phyloP scores from a whole-genome alignment of 306 rosid species.

The Corylus americana region DNA sequence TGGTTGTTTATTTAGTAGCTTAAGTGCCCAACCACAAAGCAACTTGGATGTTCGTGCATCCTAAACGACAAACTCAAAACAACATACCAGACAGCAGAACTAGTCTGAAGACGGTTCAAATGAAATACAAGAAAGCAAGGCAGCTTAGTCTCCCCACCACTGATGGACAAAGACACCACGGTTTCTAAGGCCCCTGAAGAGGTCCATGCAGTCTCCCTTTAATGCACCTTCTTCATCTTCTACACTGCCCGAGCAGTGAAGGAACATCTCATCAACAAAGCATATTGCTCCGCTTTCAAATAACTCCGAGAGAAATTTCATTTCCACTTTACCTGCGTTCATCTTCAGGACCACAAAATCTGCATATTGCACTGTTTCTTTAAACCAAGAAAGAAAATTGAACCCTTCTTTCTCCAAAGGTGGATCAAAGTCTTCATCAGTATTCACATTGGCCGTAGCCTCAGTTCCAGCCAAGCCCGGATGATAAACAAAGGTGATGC shows the following conservation, averaged over 20 bases:
- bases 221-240: conserved; percentile 39
- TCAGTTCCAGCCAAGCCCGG: conserved; percentile 64
- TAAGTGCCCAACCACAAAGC: conserved; percentile 55
- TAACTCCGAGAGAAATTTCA: conserved; percentile 62
- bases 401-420: conserved; percentile 60
- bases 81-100: background rate
- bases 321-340: conserved; percentile 65
- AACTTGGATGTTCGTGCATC: conserved; percentile 31
- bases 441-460: background rate
- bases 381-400: conserved; percentile 80
- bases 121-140: conserved; percentile 18
- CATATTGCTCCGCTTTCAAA: conserved; percentile 75
- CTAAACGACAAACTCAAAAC: conserved; percentile 17
- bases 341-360: conserved; percentile 88
- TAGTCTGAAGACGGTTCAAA: too few relatives aligned
- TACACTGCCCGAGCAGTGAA: conserved; percentile 52
- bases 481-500: conserved; percentile 84
- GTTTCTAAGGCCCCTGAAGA: conserved; percentile 62
- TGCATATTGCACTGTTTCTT: conserved; percentile 64
- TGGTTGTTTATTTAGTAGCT: conserved; percentile 63
- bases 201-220: conserved; percentile 58
- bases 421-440: conserved; percentile 48
- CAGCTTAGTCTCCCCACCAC: conserved; percentile 62
- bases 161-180: conserved; percentile 90
- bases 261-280: conserved; percentile 76